Conservation (phyloP, 1,139 yeast species). For the Nadsonia starkeyi-henricii region DNA sequence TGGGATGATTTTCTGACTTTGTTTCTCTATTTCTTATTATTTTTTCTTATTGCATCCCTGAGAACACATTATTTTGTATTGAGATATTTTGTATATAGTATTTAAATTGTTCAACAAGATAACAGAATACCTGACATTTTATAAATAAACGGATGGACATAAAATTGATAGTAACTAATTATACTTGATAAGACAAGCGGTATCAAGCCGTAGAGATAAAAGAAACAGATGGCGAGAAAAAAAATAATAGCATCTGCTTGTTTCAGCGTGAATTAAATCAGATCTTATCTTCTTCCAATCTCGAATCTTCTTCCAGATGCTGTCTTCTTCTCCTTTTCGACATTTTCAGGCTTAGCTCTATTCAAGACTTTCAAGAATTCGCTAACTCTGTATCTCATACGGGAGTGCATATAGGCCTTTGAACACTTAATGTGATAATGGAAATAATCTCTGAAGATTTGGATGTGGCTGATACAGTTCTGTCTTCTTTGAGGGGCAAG, state of each 20-base stretch:
- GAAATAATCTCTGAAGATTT: constrained; percentile 87
- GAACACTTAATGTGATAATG: constrained; percentile 97
- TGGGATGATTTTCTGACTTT: background rate
- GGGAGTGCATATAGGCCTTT: constrained; percentile 94
- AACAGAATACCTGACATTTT: background rate
- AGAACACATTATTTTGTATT: constrained; percentile 1
- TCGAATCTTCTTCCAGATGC: constrained; percentile 74
- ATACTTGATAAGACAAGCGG: too few species aligned
- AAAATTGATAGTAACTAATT: too few species aligned
- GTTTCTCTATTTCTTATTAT: background rate
- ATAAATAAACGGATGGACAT: background rate
- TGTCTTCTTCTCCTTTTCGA: constrained; percentile 70
- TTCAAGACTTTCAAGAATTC: constrained; percentile 90
- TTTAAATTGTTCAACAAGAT: background rate
- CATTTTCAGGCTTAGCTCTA: constrained; percentile 90
- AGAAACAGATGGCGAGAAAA: too few species aligned
- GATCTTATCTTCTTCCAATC: background rate
- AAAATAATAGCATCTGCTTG: too few species aligned
- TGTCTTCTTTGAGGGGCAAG: constrained; percentile 62
- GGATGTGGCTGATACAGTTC: constrained; percentile 76
- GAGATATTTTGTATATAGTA: background rate
- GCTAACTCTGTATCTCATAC: constrained; percentile 92
- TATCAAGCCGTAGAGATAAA: too few species aligned
- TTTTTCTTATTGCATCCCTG: background rate
- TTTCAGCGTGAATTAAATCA: too few species aligned